Evolutionary conservation across 306 rosid genomes (phyloP), one percentile per base, ranked within the genome.

Genomic region (Dicorynia guianensis): DNA sequence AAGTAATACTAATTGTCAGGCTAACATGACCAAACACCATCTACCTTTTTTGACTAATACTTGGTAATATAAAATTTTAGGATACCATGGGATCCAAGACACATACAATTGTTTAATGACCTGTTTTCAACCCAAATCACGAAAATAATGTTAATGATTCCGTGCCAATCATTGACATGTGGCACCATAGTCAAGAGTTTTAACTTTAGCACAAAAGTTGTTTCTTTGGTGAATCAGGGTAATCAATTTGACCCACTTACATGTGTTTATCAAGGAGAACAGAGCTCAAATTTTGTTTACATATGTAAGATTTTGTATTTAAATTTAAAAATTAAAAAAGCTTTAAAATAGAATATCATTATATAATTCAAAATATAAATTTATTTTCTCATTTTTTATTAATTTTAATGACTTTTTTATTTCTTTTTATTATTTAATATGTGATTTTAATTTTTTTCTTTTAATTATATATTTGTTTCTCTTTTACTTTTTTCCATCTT

Each of bases 151-250:
- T 30, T 15, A 15, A 63, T 62, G 62, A 66, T 53, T 75, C 61
- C 18, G 63, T 43, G 67, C 74, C 72, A 79, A 75, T 79, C 58
- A 83, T 79, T 79, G 79, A 70, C 81, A 75, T 79, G 84, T 75
- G 81, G 65, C 76, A 35, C 80, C 52, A 70, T 50, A 43, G 67
- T 79, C 81, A 66, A 79, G 49, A 68, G 54, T 77, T 52, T 33
- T 57, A 67, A 50, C 73, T 75, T 67, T 59, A 72, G 36, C 71
- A 68, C 15, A 1, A 33, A 30, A 60, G 60, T 44, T 30, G 43
- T 42, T 39, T 11, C 7, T 53, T 25, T 25, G 30, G 30, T 67
- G 35, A 3, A 43, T 63, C 54, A 58, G 56, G 67, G 15, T 39
- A 64, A 39, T 71, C 47, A 64, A 39, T 71, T 46, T 66, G 77